phyloP scores from a whole-genome alignment of 1,139 yeast species.

The Yamadazyma oceani region DNA sequence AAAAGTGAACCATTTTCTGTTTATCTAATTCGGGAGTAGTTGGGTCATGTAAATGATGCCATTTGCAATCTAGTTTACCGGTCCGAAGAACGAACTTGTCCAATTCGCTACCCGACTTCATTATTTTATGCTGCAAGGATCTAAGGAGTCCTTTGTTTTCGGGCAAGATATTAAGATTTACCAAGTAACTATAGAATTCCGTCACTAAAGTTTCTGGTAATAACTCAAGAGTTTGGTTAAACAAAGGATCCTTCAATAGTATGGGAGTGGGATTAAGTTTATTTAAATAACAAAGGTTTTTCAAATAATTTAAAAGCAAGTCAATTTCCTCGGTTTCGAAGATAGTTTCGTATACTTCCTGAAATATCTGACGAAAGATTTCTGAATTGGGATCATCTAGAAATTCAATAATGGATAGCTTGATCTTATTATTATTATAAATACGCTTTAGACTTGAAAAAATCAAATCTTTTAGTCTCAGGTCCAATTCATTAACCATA shows the following conservation, averaged over 20 bases:
- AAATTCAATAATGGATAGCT: constrained; percentile 29
- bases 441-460: constrained; percentile 12
- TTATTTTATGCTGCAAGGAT: constrained; percentile 24
- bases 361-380: constrained; percentile 19
- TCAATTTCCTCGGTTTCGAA: constrained; percentile 17
- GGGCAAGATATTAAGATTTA: constrained; percentile 36
- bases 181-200: constrained; percentile 32
- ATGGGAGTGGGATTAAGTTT: constrained; percentile 27
- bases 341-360: constrained; percentile 23
- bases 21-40: constrained; percentile 20
- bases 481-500: constrained; percentile 21
- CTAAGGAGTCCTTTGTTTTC: constrained; percentile 16
- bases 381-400: constrained; percentile 24
- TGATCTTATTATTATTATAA: constrained; percentile 22
- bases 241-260: constrained; percentile 19
- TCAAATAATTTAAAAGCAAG: constrained; percentile 24
- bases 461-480: constrained; percentile 12
- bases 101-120: constrained; percentile 26
- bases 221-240: constrained; percentile 20
- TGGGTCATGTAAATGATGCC: constrained; percentile 34
- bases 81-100: constrained; percentile 38
- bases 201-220: constrained; percentile 22
- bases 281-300: constrained; percentile 23
- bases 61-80: constrained; percentile 36
- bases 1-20: constrained; percentile 32